phyloP scores from a whole-genome alignment of 2,329 filamentous ascomycete genomes.

The Paraphoma chrysanthemicola region DNA sequence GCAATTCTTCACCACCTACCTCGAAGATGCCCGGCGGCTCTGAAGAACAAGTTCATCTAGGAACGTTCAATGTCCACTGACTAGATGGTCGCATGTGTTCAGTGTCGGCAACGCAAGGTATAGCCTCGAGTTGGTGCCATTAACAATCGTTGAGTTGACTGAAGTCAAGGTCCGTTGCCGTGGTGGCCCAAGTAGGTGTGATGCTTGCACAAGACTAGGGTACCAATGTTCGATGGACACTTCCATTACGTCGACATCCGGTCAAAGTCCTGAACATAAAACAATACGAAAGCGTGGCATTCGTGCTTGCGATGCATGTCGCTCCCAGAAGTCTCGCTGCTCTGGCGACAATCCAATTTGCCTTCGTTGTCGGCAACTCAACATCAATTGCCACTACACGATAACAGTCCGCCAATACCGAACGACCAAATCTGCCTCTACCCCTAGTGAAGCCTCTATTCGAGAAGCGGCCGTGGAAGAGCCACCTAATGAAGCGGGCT shows the following conservation, averaged over 20 bases:
- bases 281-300: constrained; percentile 1
- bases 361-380: constrained; percentile 3
- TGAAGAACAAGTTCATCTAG: too few species aligned
- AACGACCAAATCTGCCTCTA: not conserved
- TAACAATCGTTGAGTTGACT: not conserved
- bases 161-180: constrained; percentile 10
- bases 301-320: constrained; percentile 7
- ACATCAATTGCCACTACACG: constrained; percentile 7
- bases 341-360: constrained; percentile 5
- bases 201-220: constrained; percentile 12
- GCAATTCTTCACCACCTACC: too few species aligned
- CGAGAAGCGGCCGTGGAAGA: not conserved
- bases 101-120: constrained; percentile 12
- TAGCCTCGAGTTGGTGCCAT: not conserved
- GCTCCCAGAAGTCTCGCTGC: constrained; percentile 6
- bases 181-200: constrained; percentile 8
- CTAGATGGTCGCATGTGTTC: constrained; percentile 4
- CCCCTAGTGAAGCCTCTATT: not conserved
- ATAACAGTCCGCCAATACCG: constrained; percentile 11
- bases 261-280: not conserved
- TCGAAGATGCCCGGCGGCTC: too few species aligned
- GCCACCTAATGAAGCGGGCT: not conserved
- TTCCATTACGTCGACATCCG: not conserved
- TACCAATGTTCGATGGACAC: constrained; percentile 11
- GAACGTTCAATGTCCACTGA: too few species aligned